Percentiles rank a stretch among this genome's conserved stretches.
Evolutionary conservation across 2,329 filamentous ascomycete species (phyloP).

Genomic region (Curvularia lunata): DNA sequence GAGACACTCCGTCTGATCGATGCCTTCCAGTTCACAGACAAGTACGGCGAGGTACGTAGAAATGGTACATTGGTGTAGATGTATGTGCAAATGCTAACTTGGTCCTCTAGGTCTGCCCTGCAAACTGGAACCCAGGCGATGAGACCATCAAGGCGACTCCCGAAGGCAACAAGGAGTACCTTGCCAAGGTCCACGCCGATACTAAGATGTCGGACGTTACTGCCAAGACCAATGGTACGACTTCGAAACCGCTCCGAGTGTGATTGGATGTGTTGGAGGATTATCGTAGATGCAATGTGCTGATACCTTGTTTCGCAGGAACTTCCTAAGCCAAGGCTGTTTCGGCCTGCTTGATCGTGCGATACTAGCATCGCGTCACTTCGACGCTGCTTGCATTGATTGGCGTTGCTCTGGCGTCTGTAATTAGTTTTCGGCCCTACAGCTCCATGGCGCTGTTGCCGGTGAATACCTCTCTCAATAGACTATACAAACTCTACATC

Average conservation of each 20-base stretch:
- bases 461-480: constrained; percentile 8
- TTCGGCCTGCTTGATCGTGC: constrained; percentile 4
- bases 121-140: constrained; percentile 52
- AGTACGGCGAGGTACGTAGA: constrained; percentile 48
- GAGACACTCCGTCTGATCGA: constrained; percentile 66
- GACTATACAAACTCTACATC: constrained; percentile 1
- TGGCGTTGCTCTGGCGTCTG: constrained; percentile 14
- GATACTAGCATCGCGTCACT: constrained; percentile 9
- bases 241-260: constrained; percentile 1
- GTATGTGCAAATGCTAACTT: constrained; percentile 9
- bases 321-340: constrained; percentile 7
- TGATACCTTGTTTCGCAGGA: constrained; percentile 8
- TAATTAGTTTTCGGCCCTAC: constrained; percentile 2
- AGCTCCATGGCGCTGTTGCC: background rate
- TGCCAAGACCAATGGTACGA: constrained; percentile 40
- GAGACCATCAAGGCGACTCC: constrained; percentile 52
- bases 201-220: constrained; percentile 43
- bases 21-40: constrained; percentile 56
- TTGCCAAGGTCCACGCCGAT: constrained; percentile 45
- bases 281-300: constrained; percentile 2
- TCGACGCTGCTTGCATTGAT: constrained; percentile 7
- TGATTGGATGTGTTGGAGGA: background rate
- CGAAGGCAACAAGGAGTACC: constrained; percentile 49
- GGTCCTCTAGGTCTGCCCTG: constrained; percentile 45
- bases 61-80: background rate